Evolutionary conservation across 805 yeast genomes (phyloP).

Genomic region (Naumovozyma baii): DNA sequence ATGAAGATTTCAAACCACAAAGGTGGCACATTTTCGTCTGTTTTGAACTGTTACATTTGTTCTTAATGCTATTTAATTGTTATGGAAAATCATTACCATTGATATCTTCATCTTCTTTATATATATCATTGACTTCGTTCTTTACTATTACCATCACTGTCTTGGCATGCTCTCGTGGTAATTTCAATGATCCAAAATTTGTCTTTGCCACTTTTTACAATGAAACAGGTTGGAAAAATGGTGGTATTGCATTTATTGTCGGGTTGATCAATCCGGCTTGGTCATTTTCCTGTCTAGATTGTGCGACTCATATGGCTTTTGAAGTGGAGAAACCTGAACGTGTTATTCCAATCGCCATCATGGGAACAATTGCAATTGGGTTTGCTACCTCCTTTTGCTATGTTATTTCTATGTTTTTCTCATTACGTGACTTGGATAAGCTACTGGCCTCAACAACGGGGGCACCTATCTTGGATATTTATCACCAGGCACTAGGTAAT

Average conservation of each 20-base stretch:
- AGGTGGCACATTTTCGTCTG: conserved; percentile 52
- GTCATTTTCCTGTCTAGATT: conserved; percentile 61
- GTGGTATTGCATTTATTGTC: conserved; percentile 54
- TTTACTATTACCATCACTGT: conserved; percentile 47
- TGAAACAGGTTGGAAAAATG: conserved; percentile 51
- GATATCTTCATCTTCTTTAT: conserved; percentile 43
- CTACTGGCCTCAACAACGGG: conserved; percentile 45
- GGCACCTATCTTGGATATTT: conserved; percentile 57
- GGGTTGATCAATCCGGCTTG: conserved; percentile 65
- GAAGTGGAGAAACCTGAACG: conserved; percentile 51
- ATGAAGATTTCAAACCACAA: conserved; percentile 31
- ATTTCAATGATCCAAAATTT: conserved; percentile 44
- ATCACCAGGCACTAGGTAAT: conserved; percentile 45
- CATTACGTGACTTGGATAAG: conserved; percentile 44
- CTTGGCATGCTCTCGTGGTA: conserved; percentile 46
- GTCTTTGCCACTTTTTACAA: conserved; percentile 51
- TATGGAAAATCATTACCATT: conserved; percentile 46
- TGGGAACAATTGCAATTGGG: conserved; percentile 61
- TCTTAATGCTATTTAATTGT: conserved; percentile 43
- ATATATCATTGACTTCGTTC: conserved; percentile 46
- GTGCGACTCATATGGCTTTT: conserved; percentile 67
- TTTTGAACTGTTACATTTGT: conserved; percentile 39
- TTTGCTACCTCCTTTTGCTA: conserved; percentile 51
- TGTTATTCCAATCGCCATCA: conserved; percentile 56
- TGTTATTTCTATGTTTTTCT: conserved; percentile 50